Conservation (phyloP, 306 rosid genomes). For the Inga leiocalycina region DNA sequence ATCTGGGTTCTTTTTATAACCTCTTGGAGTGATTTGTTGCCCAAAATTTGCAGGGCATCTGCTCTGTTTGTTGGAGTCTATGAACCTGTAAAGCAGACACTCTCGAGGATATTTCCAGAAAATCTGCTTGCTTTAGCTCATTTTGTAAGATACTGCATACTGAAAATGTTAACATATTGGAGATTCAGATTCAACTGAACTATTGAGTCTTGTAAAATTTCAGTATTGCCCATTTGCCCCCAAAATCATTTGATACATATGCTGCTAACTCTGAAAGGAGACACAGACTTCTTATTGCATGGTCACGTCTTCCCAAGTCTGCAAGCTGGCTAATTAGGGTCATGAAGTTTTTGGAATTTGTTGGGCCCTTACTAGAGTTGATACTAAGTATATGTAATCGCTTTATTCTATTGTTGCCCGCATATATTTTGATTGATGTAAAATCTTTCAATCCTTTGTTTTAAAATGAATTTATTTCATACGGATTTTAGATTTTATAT, state of each 20-base stretch:
- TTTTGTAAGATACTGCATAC: slow-evolving; percentile 65
- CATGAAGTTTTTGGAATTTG: slow-evolving; percentile 25
- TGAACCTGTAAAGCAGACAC: slow-evolving; percentile 90
- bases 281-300: background rate
- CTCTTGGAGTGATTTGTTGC: slow-evolving; percentile 23
- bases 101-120: slow-evolving; percentile 79
- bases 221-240: background rate
- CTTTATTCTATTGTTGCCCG: slow-evolving; percentile 28
- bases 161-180: slow-evolving; percentile 3
- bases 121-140: slow-evolving; percentile 85
- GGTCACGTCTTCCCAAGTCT: slow-evolving; percentile 25
- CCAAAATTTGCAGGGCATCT: slow-evolving; percentile 74
- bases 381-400: slow-evolving; percentile 30
- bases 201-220: slow-evolving; percentile 12
- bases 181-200: slow-evolving; percentile 12
- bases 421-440: slow-evolving; percentile 24
- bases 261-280: slow-evolving; percentile 20
- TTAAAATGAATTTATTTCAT: slow-evolving; percentile 11
- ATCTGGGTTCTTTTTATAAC: slow-evolving; percentile 24
- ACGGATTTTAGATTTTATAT: slow-evolving; percentile 40
- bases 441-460: background rate
- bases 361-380: slow-evolving; percentile 33
- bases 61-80: slow-evolving; percentile 94
- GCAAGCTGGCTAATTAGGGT: slow-evolving; percentile 23
- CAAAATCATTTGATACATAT: background rate